Evolutionary conservation across 306 rosid genomes (phyloP).

Genomic region (Pterocarpus macrocarpus): DNA sequence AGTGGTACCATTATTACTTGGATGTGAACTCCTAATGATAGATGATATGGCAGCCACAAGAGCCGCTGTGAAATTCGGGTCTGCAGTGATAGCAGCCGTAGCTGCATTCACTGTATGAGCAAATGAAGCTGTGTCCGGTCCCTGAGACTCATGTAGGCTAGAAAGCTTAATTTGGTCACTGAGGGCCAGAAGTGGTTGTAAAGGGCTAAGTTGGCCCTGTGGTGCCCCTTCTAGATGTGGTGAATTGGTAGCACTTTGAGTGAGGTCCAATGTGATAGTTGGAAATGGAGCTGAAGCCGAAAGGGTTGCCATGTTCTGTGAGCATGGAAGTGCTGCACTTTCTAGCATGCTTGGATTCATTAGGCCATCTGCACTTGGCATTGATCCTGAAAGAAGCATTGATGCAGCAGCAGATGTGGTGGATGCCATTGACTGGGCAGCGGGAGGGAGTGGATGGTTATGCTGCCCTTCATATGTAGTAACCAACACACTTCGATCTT

Average conservation of each 20-base stretch:
- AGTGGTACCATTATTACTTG: conserved; percentile 5
- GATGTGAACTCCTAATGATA: conserved; percentile 54
- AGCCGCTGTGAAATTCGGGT: conserved; percentile 72
- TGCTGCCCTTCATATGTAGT: conserved; percentile 86
- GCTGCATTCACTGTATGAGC: conserved; percentile 61
- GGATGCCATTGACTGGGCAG: conserved; percentile 75
- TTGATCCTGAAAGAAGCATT: conserved; percentile 77
- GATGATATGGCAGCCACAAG: conserved; percentile 71
- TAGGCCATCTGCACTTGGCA: conserved; percentile 60
- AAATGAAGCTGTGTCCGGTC: conserved; percentile 29
- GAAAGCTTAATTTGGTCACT: conserved; percentile 41
- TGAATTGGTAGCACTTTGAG: conserved; percentile 37
- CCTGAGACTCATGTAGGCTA: conserved; percentile 43
- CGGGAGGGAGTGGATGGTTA: conserved; percentile 82
- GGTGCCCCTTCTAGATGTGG: not conserved
- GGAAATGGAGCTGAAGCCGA: conserved; percentile 87
- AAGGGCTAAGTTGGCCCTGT: not conserved
- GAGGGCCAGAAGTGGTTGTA: conserved; percentile 37
- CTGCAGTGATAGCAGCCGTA: conserved; percentile 64
- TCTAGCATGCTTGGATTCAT: conserved; percentile 53
- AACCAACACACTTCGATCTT: conserved; percentile 65
- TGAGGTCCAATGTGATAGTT: conserved; percentile 77
- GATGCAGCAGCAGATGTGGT: conserved; percentile 80
- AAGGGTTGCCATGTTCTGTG: conserved; percentile 68
- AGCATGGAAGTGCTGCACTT: conserved; percentile 45